Conservation (phyloP, 139 green algal genomes). For the Tetraselmis chui region DNA sequence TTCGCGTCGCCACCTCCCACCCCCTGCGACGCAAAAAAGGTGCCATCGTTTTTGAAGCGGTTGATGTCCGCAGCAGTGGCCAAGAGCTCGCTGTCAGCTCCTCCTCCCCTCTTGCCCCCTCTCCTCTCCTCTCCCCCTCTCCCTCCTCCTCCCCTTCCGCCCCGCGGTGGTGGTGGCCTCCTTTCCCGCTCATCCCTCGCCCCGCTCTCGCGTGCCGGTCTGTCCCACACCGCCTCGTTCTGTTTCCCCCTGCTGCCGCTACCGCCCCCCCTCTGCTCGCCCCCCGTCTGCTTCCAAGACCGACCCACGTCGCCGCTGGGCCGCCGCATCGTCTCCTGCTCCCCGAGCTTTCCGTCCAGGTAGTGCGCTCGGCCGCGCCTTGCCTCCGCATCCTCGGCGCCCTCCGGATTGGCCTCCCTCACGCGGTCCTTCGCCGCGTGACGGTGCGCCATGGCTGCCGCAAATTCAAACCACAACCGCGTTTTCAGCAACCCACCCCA, state of each 20-base stretch:
- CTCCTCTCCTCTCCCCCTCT: conserved; percentile 1
- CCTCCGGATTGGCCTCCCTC: background rate
- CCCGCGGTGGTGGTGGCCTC: background rate
- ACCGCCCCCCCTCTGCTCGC: background rate
- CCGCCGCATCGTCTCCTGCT: conserved; percentile 40
- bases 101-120: background rate
- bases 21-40: conserved; percentile 45
- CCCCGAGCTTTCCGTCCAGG: conserved; percentile 26
- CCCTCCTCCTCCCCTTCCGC: background rate
- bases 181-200: background rate
- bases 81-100: background rate
- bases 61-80: conserved; percentile 50
- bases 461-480: too few relatives aligned
- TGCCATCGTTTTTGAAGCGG: conserved; percentile 56
- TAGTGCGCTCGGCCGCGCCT: conserved; percentile 13
- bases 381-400: background rate
- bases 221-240: conserved; percentile 1
- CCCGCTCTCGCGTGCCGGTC: background rate
- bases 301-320: conserved; percentile 11
- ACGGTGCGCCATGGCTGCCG: conserved; percentile 47
- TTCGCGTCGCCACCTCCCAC: background rate
- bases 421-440: conserved; percentile 21
- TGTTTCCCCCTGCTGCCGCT: conserved; percentile 7
- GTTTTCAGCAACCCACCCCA: too few relatives aligned
- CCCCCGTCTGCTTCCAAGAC: background rate